A percentile compares a stretch with the other conserved stretches of the same genome.
Evolutionary conservation across 257 asterid species (phyloP).

Genomic region (Petrea volubilis): DNA sequence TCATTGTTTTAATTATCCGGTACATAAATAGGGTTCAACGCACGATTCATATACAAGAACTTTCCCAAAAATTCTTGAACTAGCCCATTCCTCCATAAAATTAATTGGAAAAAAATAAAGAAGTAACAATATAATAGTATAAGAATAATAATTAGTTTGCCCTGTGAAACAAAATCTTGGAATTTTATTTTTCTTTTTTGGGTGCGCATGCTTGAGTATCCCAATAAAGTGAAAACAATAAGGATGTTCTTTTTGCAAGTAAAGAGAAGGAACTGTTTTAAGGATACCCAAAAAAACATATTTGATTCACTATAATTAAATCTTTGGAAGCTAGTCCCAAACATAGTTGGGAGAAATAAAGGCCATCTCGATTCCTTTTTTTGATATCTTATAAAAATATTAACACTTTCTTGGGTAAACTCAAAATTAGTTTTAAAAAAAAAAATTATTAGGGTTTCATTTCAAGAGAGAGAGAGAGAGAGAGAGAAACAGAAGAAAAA

Average conservation of each 20-base stretch:
- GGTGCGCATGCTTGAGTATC: conserved; percentile 68
- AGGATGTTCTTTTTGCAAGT: conserved; percentile 24
- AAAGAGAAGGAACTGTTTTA: background rate
- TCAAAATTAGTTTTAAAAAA: background rate
- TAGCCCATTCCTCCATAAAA: too few species aligned
- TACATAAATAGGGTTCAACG: too few species aligned
- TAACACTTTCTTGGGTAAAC: background rate
- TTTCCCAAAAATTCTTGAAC: too few species aligned
- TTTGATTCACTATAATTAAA: conserved; percentile 16
- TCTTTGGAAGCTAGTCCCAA: conserved; percentile 41
- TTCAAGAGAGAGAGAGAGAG: background rate
- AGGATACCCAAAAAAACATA: background rate
- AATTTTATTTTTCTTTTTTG: conserved; percentile 7
- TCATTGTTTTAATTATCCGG: too few species aligned
- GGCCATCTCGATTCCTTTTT: conserved; percentile 12
- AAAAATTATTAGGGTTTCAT: conserved; percentile 24
- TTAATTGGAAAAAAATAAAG: too few species aligned
- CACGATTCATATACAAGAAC: too few species aligned
- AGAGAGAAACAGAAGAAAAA: background rate
- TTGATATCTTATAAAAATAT: background rate
- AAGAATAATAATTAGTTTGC: background rate
- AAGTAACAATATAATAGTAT: background rate
- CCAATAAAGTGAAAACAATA: conserved; percentile 59
- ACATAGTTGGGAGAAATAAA: conserved; percentile 9
- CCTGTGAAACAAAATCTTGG: conserved; percentile 21